phyloP scores from a whole-genome alignment of 2,329 filamentous ascomycete genomes.

The Elsinoe australis region DNA sequence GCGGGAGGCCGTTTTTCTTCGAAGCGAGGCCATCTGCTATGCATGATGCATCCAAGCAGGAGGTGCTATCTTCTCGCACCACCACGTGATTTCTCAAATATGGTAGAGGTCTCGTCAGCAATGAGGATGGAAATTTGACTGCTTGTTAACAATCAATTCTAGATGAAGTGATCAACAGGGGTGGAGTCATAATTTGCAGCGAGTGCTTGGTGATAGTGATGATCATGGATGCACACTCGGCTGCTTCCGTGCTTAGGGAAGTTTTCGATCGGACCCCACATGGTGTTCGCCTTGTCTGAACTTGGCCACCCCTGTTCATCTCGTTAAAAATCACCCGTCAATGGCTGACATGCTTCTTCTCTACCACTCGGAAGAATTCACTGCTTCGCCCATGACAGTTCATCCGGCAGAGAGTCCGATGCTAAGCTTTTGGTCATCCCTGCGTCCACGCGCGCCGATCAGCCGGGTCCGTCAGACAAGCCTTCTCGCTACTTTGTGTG shows the following conservation, averaged over 20 bases:
- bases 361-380: slow-evolving; percentile 1
- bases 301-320: slow-evolving; percentile 1
- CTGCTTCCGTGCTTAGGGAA: too few relatives aligned
- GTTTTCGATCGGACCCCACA: too few relatives aligned
- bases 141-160: too few relatives aligned
- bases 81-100: too few relatives aligned
- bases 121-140: too few relatives aligned
- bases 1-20: neutral
- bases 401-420: neutral
- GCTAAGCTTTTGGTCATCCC: neutral
- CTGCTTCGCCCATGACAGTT: neutral
- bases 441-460: slow-evolving; percentile 3
- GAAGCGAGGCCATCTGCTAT: neutral
- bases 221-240: too few relatives aligned
- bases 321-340: neutral
- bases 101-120: too few relatives aligned
- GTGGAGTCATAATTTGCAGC: neutral
- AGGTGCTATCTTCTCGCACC: too few relatives aligned
- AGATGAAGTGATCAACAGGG: neutral
- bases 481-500: neutral
- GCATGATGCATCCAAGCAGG: too few relatives aligned
- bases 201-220: neutral
- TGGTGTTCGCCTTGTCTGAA: too few relatives aligned
- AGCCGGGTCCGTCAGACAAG: slow-evolving; percentile 2
- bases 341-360: neutral